Evolutionary conservation across 2,329 filamentous ascomycete genomes (phyloP), one percentile per base, ranked within the genome.

Genomic region (Aureobasidium lini): DNA sequence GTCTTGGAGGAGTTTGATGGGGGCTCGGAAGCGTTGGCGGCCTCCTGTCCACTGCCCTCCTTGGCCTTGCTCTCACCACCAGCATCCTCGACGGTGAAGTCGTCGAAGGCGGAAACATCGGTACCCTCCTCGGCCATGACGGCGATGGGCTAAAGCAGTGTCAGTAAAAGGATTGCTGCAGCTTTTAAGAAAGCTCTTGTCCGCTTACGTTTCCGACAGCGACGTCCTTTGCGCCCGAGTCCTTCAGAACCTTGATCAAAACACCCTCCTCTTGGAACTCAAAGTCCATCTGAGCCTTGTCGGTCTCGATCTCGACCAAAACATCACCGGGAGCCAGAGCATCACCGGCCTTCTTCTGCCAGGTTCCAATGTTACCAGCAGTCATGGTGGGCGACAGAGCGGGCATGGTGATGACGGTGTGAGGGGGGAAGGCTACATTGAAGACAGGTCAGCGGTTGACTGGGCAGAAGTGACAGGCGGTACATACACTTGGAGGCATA

Each of bases 221-320:
- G 63, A 99, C 80, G 74, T 99, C 94, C 82, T 97, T 99, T 76
- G 87, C 88, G 66, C 95, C 95, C 62, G 88, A 87, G 47, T 96
- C 89, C 79, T 91, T 94, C 71, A 99, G 81, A 64, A 97, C 83
- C 83, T 96, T 96, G 70, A 94, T 93, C 67, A 99, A 82, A 62
- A 95, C 84, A 80, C 93, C 94, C 74, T 97, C 94, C 71, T 99
- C 94, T 78, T 99, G 94, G 78, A 95, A 97, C 78, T 99, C 94
- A 75, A 99, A 97, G 81, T 99, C 94, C 94, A 99, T 99, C 81
- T 97, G 94, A 65, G 94, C 94, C 84, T 99, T 99, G 79, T 99
- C 94, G 69, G 94, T 99, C 84, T 99, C 94, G 52, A 64, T 64
- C 82, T 96, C 92, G 67, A 96, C 92, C 67, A 99, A 80, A 48